These are phyloP conservation scores for Theileria luwenshuni DNA, from an alignment of 169 alveolate genomes.

Conservation along the genomic window DNA sequence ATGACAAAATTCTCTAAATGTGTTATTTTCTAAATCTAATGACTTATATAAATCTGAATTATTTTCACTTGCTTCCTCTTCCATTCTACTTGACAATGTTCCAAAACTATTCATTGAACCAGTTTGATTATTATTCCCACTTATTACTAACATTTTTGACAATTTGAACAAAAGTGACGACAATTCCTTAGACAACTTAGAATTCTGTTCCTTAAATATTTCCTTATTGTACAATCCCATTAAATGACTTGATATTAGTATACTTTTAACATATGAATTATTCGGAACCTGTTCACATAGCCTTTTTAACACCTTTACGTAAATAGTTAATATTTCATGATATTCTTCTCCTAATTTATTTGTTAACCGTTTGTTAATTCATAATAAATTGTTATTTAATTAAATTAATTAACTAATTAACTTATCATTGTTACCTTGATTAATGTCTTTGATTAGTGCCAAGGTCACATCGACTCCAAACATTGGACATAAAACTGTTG, in stretches of 20 bases:
- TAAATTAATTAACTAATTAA: not conserved
- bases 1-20: not conserved
- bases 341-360: conserved; percentile 9
- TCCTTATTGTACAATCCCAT: conserved; percentile 43
- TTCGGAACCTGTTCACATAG: conserved; percentile 36
- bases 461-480: conserved; percentile 62
- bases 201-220: conserved; percentile 32
- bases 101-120: not conserved
- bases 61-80: not conserved
- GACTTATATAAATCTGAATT: not conserved
- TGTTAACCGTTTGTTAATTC: no score
- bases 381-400: not conserved
- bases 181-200: conserved; percentile 52
- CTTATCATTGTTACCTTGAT: conserved; percentile 18
- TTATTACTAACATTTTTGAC: conserved; percentile 33
- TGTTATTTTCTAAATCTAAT: conserved; percentile 1
- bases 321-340: conserved; percentile 41
- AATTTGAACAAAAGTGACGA: conserved; percentile 47
- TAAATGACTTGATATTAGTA: conserved; percentile 37
- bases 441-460: conserved; percentile 56
- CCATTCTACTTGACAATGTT: not conserved
- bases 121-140: no score
- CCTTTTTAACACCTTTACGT: conserved; percentile 46
- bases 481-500: conserved; percentile 62
- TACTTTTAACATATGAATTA: conserved; percentile 48